phyloP scores from a whole-genome alignment of 306 rosid genomes.

The Calophaca sinica region DNA sequence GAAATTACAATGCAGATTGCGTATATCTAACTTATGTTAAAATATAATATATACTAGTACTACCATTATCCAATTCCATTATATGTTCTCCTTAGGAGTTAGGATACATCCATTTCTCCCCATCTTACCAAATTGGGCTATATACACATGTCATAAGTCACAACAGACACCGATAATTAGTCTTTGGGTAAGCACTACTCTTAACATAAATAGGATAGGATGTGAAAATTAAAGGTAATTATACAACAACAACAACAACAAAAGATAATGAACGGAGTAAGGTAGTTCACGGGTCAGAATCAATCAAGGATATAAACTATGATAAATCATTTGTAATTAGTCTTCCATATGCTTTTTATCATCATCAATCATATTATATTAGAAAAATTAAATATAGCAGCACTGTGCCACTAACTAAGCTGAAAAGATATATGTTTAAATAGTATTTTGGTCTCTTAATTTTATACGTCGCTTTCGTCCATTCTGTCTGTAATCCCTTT shows the following conservation, averaged over 20 bases:
- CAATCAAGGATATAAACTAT: constrained; percentile 44
- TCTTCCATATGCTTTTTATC: constrained; percentile 43
- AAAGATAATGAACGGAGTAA: constrained; percentile 51
- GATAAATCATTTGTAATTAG: constrained; percentile 40
- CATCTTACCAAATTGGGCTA: constrained; percentile 43
- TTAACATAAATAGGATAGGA: constrained; percentile 43
- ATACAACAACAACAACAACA: too few species aligned
- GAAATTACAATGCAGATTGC: constrained; percentile 36
- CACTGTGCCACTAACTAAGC: constrained; percentile 48
- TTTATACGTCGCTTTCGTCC: too few species aligned
- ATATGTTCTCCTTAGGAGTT: constrained; percentile 10
- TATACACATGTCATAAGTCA: constrained; percentile 20
- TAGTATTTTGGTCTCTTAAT: too few species aligned
- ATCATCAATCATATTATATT: constrained; percentile 26
- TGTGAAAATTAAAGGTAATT: constrained; percentile 40
- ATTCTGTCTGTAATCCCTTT: too few species aligned
- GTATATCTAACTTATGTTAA: constrained; percentile 5
- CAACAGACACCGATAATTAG: constrained; percentile 40
- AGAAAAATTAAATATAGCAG: constrained; percentile 29
- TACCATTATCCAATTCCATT: constrained; percentile 32
- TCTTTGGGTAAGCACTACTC: constrained; percentile 45
- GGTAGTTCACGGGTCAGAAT: constrained; percentile 56
- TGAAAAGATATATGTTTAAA: constrained; percentile 53
- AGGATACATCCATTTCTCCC: constrained; percentile 37
- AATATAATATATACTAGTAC: neutral